These are phyloP conservation scores for Geoglossum glabrum DNA, from an alignment of 495 filamentous ascomycete genomes.

Conservation along the genomic window DNA sequence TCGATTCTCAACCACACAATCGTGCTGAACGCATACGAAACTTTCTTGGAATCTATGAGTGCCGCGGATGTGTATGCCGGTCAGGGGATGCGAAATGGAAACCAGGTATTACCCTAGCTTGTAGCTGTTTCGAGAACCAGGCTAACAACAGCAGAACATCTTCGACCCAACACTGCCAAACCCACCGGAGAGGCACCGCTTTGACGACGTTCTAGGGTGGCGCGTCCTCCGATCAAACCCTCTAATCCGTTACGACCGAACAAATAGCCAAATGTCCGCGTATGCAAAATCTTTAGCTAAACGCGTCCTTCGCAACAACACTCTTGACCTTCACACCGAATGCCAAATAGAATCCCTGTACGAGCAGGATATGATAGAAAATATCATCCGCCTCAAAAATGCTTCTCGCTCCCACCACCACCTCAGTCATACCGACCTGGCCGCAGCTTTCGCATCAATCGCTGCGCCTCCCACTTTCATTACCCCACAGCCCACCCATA, in stretches of 20 bases:
- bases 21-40: slow-evolving; percentile 5
- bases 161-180: slow-evolving; percentile 43
- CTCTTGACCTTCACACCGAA: not conserved
- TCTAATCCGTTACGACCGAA: slow-evolving; percentile 18
- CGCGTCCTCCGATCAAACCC: slow-evolving; percentile 31
- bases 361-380: not conserved
- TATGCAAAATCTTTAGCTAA: not conserved
- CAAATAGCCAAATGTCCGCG: slow-evolving; percentile 11
- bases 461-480: slow-evolving; percentile 15
- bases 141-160: slow-evolving; percentile 22
- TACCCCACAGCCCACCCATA: slow-evolving; percentile 16
- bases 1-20: not conserved
- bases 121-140: slow-evolving; percentile 3
- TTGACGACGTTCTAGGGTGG: slow-evolving; percentile 44
- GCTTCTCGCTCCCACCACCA: not conserved
- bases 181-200: slow-evolving; percentile 33
- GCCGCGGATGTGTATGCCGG: slow-evolving; percentile 18
- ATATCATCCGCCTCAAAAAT: not conserved
- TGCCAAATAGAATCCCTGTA: not conserved
- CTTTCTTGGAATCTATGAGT: slow-evolving; percentile 12
- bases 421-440: slow-evolving; percentile 10
- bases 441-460: slow-evolving; percentile 19
- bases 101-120: slow-evolving; percentile 19
- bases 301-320: slow-evolving; percentile 7
- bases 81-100: slow-evolving; percentile 18